Evolutionary conservation across 2,329 filamentous ascomycete genomes (phyloP).

Genomic region (Chrysoporthe cubensis): DNA sequence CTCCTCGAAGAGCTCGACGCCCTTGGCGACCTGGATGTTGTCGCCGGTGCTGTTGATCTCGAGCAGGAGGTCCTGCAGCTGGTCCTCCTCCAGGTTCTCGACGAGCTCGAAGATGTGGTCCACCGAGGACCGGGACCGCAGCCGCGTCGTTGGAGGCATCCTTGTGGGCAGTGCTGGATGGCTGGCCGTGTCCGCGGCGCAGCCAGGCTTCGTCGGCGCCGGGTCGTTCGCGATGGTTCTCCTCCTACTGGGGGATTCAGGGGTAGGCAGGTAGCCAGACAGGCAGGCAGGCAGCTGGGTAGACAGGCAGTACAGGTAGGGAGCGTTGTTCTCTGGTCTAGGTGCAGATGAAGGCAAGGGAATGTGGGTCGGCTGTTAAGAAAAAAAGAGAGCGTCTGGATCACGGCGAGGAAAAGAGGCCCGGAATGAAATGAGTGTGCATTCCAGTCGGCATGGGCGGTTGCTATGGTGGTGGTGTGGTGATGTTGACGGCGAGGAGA

Average conservation of each 20-base stretch:
- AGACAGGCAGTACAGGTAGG: neutral
- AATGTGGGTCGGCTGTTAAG: neutral
- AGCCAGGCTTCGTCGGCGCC: neutral
- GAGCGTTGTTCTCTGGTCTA: neutral
- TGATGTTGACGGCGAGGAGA: neutral
- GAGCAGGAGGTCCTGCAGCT: slow-evolving; percentile 35
- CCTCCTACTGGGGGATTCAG: neutral
- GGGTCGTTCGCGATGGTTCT: neutral
- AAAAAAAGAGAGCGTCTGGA: neutral
- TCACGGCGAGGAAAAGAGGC: neutral
- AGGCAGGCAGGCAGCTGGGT: too few species aligned
- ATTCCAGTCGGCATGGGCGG: slow-evolving; percentile 5
- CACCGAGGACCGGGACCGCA: slow-evolving; percentile 36
- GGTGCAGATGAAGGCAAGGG: neutral
- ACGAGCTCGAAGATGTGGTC: slow-evolving; percentile 38
- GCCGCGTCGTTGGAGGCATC: slow-evolving; percentile 31
- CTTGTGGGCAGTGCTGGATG: neutral
- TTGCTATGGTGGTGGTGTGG: neutral
- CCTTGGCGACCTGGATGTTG: slow-evolving; percentile 36
- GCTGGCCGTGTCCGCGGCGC: neutral
- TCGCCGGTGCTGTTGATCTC: slow-evolving; percentile 36
- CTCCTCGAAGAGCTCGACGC: slow-evolving; percentile 36
- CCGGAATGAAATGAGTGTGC: slow-evolving; percentile 3
- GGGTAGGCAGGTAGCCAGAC: neutral
- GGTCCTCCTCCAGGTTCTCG: slow-evolving; percentile 35